Conservation (phyloP, 2,329 filamentous ascomycete species). For the Apiospora pterosperma region DNA sequence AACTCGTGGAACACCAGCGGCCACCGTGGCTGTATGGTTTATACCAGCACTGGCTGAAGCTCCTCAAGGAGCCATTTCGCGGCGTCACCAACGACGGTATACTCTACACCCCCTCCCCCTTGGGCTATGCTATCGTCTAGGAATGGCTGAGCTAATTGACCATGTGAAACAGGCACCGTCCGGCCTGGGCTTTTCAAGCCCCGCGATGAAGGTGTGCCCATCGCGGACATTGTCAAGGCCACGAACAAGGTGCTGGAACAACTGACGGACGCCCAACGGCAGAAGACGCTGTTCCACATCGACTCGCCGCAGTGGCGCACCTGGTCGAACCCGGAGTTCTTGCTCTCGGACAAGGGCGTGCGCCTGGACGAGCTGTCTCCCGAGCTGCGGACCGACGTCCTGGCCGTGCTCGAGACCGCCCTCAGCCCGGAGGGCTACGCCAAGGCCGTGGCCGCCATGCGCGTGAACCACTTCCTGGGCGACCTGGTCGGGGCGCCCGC, state of each 20-base stretch:
- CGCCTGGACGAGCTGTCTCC: conserved; percentile 59
- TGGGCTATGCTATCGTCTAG: conserved; percentile 20
- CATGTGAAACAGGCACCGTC: conserved; percentile 32
- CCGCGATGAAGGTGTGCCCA: conserved; percentile 62
- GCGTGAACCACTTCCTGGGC: conserved; percentile 72
- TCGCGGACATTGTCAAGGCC: conserved; percentile 51
- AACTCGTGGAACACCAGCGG: conserved; percentile 53
- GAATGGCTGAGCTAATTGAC: not conserved
- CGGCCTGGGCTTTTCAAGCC: conserved; percentile 52
- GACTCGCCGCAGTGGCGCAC: conserved; percentile 71
- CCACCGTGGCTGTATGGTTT: conserved; percentile 67
- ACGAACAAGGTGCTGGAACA: conserved; percentile 42
- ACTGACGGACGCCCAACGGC: conserved; percentile 46
- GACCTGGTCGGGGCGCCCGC: conserved; percentile 58
- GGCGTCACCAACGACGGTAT: conserved; percentile 63
- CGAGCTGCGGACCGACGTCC: conserved; percentile 43
- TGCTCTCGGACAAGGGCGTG: conserved; percentile 65
- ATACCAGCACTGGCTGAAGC: conserved; percentile 54
- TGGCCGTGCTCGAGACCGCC: conserved; percentile 53
- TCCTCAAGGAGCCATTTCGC: conserved; percentile 64
- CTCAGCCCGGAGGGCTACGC: conserved; percentile 68
- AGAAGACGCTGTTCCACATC: conserved; percentile 55
- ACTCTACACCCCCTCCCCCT: conserved; percentile 34
- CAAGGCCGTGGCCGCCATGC: conserved; percentile 68
- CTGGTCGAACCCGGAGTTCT: conserved; percentile 70